Base-by-base conservation (phyloP, 1,139 yeast genomes). In the Eremothecium cymbalariae region DNA sequence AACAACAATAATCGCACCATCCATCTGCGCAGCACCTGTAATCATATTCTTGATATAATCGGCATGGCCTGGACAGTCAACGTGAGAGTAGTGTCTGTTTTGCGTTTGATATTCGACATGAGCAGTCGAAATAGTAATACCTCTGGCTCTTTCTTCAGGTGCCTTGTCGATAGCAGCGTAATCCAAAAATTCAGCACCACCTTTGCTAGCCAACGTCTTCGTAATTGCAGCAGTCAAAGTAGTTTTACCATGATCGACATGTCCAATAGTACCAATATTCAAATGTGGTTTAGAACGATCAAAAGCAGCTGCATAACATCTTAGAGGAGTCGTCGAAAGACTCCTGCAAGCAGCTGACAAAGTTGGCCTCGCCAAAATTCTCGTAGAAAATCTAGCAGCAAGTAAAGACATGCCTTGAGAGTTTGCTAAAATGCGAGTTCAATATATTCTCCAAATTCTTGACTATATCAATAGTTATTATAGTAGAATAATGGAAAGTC, bases 11-110 rank as follows among this genome's bases (percentile, higher is more conserved):
- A 90, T 88, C 51, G 97, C 98, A 72, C 97, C 97, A 64, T 90
- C 98, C 97, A 88, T 88, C 65, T 90, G 95, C 53, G 97, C 95
- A 55, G 97, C 97, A 78, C 97, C 97, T 50, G 96, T 85, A 65
- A 90, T 90, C 97, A 90, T 90, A 65, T 88, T 88, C 72, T 90
- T 90, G 66, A 90, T 90, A 67, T 88, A 90, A 74, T 90, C 97
- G 47, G 94, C 94, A 75, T 90, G 98, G 55, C 98, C 98, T 41
- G 97, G 97, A 71, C 93, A 83, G 69, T 88, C 97, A 50, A 86
- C 95, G 63, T 88, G 97, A 47, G 97, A 86, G 60, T 85, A 85
- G 66, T 86, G 96, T 67, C 95, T 82, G 61, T 79, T 81, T 21
- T 69, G 86, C 42, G 96, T 86, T 64, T 83, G 88, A 65, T 86